Evolutionary conservation across 129 eudicot genomes (phyloP), one percentile per base, ranked within the genome.

Genomic region (Mikania micrantha): DNA sequence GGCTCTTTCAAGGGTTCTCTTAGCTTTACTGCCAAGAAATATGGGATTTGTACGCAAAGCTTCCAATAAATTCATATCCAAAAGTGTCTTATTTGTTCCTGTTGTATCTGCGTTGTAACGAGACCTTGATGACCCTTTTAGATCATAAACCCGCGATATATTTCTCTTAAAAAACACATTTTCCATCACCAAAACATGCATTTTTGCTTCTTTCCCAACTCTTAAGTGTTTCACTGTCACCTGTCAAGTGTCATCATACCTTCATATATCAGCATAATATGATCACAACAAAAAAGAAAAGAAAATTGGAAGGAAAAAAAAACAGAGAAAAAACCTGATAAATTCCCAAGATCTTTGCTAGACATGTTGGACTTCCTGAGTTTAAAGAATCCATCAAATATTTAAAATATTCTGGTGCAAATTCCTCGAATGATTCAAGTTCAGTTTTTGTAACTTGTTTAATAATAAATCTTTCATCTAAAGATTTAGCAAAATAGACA

Each of bases 111-210:
- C 59, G 74, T 82, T 90, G 82, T 94, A 89, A 66, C 99, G 99
- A 21, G 95, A 86, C 15, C 99, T 67, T 10, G 81, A 67, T 20
- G 99, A 94, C 40, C 99, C 99, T 67, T 94, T 94, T 10, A 94
- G 84, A 76, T 94, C 99, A 69, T 94, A 94, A 17, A 94, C 83
- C 72, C 79, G 78, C 0, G 93, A 84, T 29, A 94, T 79, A 13
- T 65, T 89, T 71, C 95, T 81, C 73, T 64, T 66, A 38, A 64
- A 94, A 58, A 94, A 87, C 21, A 94, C 88, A 68, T 94, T 94
- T 77, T 94, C 99, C 99, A 94, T 94, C 19, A 94, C 88, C 74
- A 94, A 81, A 66, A 94, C 65, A 59, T 94, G 87, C 97, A 89
- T 94, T 78, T 94, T 94, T 2, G 91, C 84, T 72, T 94, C 99